Percentiles rank a stretch among this genome's conserved stretches.
phyloP scores from a whole-genome alignment of 1,284 basidiomycete species.

The Ganoderma leucocontextum region DNA sequence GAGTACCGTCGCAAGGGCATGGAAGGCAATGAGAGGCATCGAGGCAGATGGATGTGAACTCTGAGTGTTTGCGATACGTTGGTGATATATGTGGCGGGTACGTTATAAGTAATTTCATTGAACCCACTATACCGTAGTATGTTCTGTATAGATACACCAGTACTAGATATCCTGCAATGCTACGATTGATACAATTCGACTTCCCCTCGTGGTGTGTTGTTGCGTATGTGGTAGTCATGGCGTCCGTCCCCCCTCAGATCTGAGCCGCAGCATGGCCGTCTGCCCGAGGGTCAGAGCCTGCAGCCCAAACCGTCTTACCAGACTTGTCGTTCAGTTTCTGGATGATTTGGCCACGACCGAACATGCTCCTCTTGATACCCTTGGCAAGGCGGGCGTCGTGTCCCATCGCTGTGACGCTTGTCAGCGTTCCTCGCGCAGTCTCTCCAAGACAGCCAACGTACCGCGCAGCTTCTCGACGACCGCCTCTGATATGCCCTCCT shows the following conservation, averaged over 20 bases:
- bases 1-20: conserved; percentile 83
- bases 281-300: conserved; percentile 86
- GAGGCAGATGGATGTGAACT: conserved; percentile 63
- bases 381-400: conserved; percentile 76
- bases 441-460: conserved; percentile 41
- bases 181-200: background rate
- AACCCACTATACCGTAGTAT: conserved; percentile 22
- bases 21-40: conserved; percentile 75
- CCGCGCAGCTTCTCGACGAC: conserved; percentile 70
- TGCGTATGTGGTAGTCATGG: background rate
- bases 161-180: conserved; percentile 5
- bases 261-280: conserved; percentile 92
- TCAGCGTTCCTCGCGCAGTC: background rate
- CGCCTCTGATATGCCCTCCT: conserved; percentile 78
- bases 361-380: conserved; percentile 72
- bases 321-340: conserved; percentile 75
- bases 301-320: conserved; percentile 83
- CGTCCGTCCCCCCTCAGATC: conserved; percentile 56
- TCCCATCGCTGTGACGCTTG: conserved; percentile 72
- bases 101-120: conserved; percentile 6
- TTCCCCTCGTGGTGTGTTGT: background rate
- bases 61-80: background rate
- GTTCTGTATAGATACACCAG: conserved; percentile 13
- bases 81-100: background rate
- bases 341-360: conserved; percentile 96